phyloP scores from a whole-genome alignment of 2,329 filamentous ascomycete genomes.

The Epichloe typhina region DNA sequence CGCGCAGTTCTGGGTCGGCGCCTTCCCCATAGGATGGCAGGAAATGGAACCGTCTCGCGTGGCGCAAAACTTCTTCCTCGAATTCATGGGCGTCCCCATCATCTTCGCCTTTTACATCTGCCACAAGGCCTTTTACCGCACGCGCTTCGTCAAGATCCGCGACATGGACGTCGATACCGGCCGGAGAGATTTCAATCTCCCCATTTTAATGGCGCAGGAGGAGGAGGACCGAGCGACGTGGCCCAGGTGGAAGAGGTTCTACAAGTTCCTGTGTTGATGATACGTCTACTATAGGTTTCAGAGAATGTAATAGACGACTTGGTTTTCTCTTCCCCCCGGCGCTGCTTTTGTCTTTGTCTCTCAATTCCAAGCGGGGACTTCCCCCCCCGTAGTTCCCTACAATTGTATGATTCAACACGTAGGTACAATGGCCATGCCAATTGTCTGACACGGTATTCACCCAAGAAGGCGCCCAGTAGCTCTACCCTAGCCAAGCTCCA shows the following conservation, averaged over 20 bases:
- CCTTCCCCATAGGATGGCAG: conserved; percentile 55
- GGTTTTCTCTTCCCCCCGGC: not conserved
- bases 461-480: no score
- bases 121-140: conserved; percentile 66
- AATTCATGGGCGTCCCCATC: conserved; percentile 58
- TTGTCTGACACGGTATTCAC: no score
- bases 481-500: no score
- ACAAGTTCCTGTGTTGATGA: conserved; percentile 55
- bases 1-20: conserved; percentile 80
- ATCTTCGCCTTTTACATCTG: conserved; percentile 50
- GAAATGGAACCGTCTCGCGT: conserved; percentile 30
- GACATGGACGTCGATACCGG: conserved; percentile 86
- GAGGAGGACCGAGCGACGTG: conserved; percentile 56
- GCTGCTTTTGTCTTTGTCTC: no score
- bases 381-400: no score
- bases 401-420: no score
- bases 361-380: no score
- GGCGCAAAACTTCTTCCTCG: conserved; percentile 57
- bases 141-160: conserved; percentile 48
- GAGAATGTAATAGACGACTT: not conserved
- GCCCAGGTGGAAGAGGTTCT: conserved; percentile 65
- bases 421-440: no score
- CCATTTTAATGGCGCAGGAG: conserved; percentile 68
- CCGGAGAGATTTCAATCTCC: conserved; percentile 70
- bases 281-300: not conserved